Conservation (phyloP, 768 basidiomycete genomes). For the Phylloporus sp. region DNA sequence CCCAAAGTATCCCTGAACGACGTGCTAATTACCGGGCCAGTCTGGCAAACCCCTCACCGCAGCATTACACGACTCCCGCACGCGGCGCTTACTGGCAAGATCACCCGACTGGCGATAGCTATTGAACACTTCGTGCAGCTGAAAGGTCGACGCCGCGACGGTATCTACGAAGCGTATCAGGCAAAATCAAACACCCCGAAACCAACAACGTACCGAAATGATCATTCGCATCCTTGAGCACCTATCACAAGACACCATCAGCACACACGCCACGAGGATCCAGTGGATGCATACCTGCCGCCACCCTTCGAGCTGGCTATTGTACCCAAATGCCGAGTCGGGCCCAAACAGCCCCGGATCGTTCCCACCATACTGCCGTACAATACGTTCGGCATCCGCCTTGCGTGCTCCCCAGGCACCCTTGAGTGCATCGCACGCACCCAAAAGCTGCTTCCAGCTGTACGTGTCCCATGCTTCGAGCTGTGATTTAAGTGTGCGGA, state of each 20-base stretch:
- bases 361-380: slow-evolving; percentile 42
- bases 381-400: slow-evolving; percentile 48
- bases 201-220: slow-evolving; percentile 43
- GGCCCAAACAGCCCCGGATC: slow-evolving; percentile 26
- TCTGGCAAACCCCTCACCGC: slow-evolving; percentile 69
- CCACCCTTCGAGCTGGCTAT: slow-evolving; percentile 52
- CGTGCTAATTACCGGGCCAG: slow-evolving; percentile 49
- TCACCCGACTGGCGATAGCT: slow-evolving; percentile 77
- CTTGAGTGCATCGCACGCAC: slow-evolving; percentile 61
- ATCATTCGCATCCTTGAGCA: slow-evolving; percentile 52
- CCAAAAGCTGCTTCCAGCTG: slow-evolving; percentile 68
- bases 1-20: background rate
- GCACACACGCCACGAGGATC: background rate
- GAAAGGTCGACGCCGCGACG: slow-evolving; percentile 66
- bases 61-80: slow-evolving; percentile 76
- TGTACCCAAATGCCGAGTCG: slow-evolving; percentile 40
- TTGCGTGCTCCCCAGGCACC: slow-evolving; percentile 61
- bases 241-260: slow-evolving; percentile 30
- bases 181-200: background rate
- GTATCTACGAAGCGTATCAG: slow-evolving; percentile 28
- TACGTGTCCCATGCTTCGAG: slow-evolving; percentile 69
- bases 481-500: slow-evolving; percentile 60
- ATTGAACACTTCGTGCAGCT: slow-evolving; percentile 69
- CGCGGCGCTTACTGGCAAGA: slow-evolving; percentile 64
- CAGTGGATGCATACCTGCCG: slow-evolving; percentile 52